Conservation (phyloP, 2,329 filamentous ascomycete genomes). For the Aspergillus sp. region DNA sequence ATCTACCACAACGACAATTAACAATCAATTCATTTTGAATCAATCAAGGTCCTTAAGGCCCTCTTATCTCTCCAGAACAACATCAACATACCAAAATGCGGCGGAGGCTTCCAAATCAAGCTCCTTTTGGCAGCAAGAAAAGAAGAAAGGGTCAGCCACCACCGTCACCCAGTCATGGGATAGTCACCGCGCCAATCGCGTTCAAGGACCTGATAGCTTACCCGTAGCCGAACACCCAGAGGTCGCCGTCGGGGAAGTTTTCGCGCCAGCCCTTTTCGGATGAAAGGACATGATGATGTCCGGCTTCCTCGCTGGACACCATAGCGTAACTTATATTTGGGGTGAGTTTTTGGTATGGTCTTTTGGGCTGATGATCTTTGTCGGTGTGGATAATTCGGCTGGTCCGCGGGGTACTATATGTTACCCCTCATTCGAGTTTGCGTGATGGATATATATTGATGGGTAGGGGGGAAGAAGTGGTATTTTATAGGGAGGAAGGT, state of each 20-base stretch:
- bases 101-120: conserved; percentile 97
- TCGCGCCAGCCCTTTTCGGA: conserved; percentile 42
- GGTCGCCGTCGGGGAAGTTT: conserved; percentile 60
- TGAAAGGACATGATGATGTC: neutral
- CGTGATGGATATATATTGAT: no score
- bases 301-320: neutral
- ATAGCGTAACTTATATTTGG: neutral
- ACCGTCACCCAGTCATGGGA: neutral
- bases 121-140: conserved; percentile 59
- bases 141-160: conserved; percentile 12
- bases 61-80: neutral
- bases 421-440: no score
- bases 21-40: neutral
- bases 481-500: no score
- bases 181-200: neutral
- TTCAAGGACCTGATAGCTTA: conserved; percentile 48
- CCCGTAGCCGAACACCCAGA: conserved; percentile 99
- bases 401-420: no score
- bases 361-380: no score
- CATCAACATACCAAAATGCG: conserved; percentile 74
- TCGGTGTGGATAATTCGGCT: no score
- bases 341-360: no score
- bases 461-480: no score
- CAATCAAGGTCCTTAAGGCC: neutral
- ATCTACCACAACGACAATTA: conserved; percentile 58